phyloP scores from a whole-genome alignment of 345 rosid genomes.

The Gossypium arboreum region DNA sequence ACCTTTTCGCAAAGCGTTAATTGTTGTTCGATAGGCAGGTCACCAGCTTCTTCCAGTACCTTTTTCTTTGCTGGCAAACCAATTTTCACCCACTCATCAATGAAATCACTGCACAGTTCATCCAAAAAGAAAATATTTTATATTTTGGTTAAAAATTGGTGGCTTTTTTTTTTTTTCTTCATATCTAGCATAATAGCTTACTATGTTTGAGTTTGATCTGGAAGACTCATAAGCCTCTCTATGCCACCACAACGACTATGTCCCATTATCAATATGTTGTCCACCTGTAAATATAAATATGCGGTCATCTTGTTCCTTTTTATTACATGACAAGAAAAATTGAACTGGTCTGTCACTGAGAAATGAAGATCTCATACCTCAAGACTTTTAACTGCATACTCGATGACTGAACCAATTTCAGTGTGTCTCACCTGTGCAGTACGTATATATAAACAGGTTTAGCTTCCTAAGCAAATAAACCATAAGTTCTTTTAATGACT shows the following conservation, averaged over 20 bases:
- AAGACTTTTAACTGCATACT: constrained; percentile 83
- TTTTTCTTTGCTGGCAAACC: constrained; percentile 73
- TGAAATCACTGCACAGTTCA: constrained; percentile 61
- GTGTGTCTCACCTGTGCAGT: constrained; percentile 29
- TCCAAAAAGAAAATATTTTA: too few species aligned
- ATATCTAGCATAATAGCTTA: neutral
- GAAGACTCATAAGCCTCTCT: constrained; percentile 79
- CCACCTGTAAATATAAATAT: constrained; percentile 41
- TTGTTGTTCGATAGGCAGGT: constrained; percentile 33
- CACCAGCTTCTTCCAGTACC: constrained; percentile 43
- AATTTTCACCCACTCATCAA: constrained; percentile 89
- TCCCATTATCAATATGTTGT: constrained; percentile 75
- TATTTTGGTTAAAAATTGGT: neutral
- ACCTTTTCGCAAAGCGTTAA: constrained; percentile 70
- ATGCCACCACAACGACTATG: constrained; percentile 98
- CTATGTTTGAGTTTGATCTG: constrained; percentile 15
- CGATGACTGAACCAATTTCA: constrained; percentile 77
- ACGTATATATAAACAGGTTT: too few species aligned
- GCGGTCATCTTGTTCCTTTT: neutral
- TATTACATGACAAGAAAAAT: neutral
- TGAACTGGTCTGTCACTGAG: neutral
- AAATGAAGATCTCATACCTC: neutral
- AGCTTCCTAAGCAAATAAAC: too few species aligned
- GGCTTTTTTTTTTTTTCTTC: too few species aligned
- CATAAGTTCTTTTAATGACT: too few species aligned